These are phyloP conservation scores for Quillaja saponaria DNA, from an alignment of 306 rosid species.

Conservation along the genomic window DNA sequence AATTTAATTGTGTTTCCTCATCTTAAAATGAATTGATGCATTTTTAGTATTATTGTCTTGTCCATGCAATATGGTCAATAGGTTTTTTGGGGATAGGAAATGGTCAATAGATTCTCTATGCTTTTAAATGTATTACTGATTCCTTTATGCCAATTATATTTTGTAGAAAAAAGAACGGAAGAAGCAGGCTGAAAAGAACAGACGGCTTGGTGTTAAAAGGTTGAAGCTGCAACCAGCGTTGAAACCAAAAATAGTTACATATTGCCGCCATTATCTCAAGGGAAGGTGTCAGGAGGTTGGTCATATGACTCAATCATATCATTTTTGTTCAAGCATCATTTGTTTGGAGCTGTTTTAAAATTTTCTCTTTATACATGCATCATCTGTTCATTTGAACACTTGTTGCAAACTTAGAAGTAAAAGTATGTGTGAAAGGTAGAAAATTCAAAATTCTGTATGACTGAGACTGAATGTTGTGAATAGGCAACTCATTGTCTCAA, in stretches of 20 bases:
- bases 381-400: background rate
- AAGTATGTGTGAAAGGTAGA: no score
- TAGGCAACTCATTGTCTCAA: no score
- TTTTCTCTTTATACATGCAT: slow-evolving; percentile 18
- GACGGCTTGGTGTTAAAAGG: slow-evolving; percentile 74
- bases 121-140: slow-evolving; percentile 21
- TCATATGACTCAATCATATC: slow-evolving; percentile 12
- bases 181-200: slow-evolving; percentile 65
- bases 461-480: no score
- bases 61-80: slow-evolving; percentile 9
- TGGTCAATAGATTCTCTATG: background rate
- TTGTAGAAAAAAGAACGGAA: slow-evolving; percentile 52
- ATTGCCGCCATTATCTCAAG: slow-evolving; percentile 69
- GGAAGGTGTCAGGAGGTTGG: slow-evolving; percentile 85
- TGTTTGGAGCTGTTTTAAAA: background rate
- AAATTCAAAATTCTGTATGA: no score
- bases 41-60: slow-evolving; percentile 11
- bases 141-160: slow-evolving; percentile 21
- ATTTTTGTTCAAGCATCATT: background rate
- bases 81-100: background rate
- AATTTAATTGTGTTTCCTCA: slow-evolving; percentile 11
- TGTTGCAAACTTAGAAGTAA: slow-evolving; percentile 5
- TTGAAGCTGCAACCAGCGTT: slow-evolving; percentile 51
- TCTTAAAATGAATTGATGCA: slow-evolving; percentile 10
- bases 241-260: slow-evolving; percentile 46